A percentile compares a stretch with the other conserved stretches of the same genome.
These are phyloP conservation scores for Themeda triandra DNA, from an alignment of 176 grass and related monocot species.

Conservation along the genomic window DNA sequence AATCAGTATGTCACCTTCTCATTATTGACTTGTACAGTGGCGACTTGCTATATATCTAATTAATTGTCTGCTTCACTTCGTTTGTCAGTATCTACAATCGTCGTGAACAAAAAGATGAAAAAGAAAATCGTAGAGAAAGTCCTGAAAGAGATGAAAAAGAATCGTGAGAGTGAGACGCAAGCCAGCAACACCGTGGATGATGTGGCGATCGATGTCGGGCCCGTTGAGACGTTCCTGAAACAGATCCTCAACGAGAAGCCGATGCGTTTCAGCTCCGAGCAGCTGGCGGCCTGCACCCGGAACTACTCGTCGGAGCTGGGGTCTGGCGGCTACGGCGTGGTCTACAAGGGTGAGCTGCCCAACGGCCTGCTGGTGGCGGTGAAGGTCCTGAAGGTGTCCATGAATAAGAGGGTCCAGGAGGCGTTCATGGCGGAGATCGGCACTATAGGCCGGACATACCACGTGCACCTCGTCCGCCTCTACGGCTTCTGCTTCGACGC, in stretches of 20 bases:
- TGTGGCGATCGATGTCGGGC: slow-evolving; percentile 45
- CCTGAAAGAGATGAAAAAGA: not conserved
- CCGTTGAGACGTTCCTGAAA: slow-evolving; percentile 47
- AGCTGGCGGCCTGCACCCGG: slow-evolving; percentile 40
- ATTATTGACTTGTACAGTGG: not conserved
- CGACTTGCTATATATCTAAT: not conserved
- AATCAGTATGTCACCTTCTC: not conserved
- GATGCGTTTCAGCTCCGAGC: slow-evolving; percentile 42
- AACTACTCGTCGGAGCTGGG: slow-evolving; percentile 46
- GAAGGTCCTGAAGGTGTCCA: slow-evolving; percentile 52
- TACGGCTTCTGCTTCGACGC: slow-evolving; percentile 82
- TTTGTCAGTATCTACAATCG: slow-evolving; percentile 18
- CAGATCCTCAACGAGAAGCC: slow-evolving; percentile 62
- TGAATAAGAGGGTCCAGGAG: slow-evolving; percentile 53
- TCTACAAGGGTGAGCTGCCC: slow-evolving; percentile 53
- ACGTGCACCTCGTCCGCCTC: slow-evolving; percentile 68
- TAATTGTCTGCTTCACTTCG: not conserved
- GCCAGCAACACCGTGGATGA: not conserved
- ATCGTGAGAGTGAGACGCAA: not conserved
- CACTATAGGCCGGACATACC: slow-evolving; percentile 67
- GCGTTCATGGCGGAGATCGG: slow-evolving; percentile 79
- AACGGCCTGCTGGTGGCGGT: slow-evolving; percentile 51
- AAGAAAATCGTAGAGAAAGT: slow-evolving; percentile 5
- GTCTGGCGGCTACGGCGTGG: slow-evolving; percentile 65
- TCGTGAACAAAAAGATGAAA: not conserved